These are phyloP conservation scores for Xanthoconium purpureum DNA, from an alignment of 768 basidiomycete genomes.

Conservation along the genomic window DNA sequence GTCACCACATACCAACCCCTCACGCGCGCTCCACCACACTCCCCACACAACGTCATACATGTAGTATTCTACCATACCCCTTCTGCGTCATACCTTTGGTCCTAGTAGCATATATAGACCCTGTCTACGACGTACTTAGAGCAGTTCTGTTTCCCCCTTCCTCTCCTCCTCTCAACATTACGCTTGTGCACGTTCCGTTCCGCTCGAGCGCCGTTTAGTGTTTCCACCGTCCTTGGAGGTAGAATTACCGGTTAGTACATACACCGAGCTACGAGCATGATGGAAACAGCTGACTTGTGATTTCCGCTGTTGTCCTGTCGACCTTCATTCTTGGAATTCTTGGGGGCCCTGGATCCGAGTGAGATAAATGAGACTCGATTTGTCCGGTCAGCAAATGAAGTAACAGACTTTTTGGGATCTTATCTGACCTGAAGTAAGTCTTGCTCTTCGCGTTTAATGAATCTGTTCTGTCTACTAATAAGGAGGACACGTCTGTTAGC, in stretches of 20 bases:
- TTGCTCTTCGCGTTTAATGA: constrained; percentile 1
- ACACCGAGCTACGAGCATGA: neutral
- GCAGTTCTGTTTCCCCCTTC: no score
- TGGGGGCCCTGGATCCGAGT: neutral
- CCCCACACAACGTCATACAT: no score
- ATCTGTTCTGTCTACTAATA: neutral
- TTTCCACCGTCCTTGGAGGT: neutral
- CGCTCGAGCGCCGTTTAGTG: no score
- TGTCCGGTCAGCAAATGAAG: neutral
- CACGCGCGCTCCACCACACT: no score
- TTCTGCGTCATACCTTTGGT: no score
- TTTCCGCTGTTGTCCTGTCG: neutral
- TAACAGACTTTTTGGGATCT: neutral
- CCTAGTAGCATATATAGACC: no score
- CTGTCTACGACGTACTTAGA: no score
- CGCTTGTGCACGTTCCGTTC: no score
- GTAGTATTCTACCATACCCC: no score
- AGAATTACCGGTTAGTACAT: neutral
- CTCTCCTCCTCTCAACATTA: no score
- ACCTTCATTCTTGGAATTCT: neutral
- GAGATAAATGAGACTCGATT: neutral
- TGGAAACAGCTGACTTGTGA: constrained; percentile 4
- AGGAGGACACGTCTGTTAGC: neutral
- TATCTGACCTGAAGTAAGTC: rapidly evolving
- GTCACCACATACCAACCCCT: no score